Evolutionary conservation across 257 asterid genomes (phyloP), one percentile per base, ranked within the genome.

Genomic region (Plectranthus barbatus): DNA sequence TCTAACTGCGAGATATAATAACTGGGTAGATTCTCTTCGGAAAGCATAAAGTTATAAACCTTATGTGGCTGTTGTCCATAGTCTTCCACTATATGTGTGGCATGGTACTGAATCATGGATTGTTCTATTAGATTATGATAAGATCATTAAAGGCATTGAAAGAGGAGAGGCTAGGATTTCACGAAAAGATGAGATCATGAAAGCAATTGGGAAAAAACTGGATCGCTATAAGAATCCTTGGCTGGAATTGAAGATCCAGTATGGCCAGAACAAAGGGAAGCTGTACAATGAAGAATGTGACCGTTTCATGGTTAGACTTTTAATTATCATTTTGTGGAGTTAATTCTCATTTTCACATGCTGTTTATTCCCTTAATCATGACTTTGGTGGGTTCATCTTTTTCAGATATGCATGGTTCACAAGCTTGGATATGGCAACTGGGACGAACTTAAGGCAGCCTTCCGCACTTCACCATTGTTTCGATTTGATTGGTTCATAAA

Each of bases 261-360:
- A 93, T 73, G 99, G 99, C 68, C 99, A 93, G 84, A 93, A 93
- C 88, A 93, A 93, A 71, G 99, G 99, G 68, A 93, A 93, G 84
- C 55, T 93, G 76, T 93, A 90, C 76, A 93, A 93, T 72, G 99
- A 93, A 80, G 99, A 93, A 82, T 93, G 99, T 56, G 99, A 93
- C 33, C 95, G 97, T n/a, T 93, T 83, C 83, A 93, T 93, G 99
- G 99, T 93, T 66, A 62, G 85, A 13, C 49, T 63, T 45, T 31
- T 12, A 61, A 23, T 47, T 4, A 24, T 44, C 46, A 48, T 46
- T 62, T n/a, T n/a, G n/a, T n/a, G n/a, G n/a, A n/a, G n/a, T n/a
- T n/a, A n/a, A n/a, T n/a, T n/a, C n/a, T n/a, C n/a, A n/a, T n/a
- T n/a, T n/a, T n/a, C n/a, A n/a, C n/a, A n/a, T n/a, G n/a, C n/a